Evolutionary conservation across 2,329 filamentous ascomycete genomes (phyloP), one percentile per base, ranked within the genome.

Genomic region (Scopulariopsis brevicaulis): DNA sequence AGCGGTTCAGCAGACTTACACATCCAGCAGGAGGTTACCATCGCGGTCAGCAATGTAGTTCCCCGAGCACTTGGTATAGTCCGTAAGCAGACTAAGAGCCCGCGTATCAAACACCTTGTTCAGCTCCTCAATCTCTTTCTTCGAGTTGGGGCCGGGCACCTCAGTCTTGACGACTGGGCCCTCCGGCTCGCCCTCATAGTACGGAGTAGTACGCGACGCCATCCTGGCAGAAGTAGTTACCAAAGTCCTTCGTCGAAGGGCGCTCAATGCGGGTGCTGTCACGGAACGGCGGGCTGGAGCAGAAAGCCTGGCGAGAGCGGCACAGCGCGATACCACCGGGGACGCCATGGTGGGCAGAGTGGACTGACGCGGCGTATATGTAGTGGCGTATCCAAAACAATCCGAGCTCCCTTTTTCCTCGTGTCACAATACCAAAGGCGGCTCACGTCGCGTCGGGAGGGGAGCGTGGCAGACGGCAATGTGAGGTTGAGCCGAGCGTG

Each of bases 41-140:
- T 90, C 86, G 0, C 84, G 78, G 64, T 90, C 86, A 37, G 79
- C 80, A 63, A 90, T 84, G 69, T 95, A 96, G 77, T 96, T 96
- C 66, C 90, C 90, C 60, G 78, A 73, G 65, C 85, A 89, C 73
- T 85, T 82, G 63, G 79, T 77, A 73, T 90, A 93, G 72, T 92
- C 86, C 60, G 81, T 80, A 66, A 92, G 77, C 84, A 91, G 88
- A 77, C 94, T 95, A 75, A 93, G 74, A 73, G 86, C 90, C 61
- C 90, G 81, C 5, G 89, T 93, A 71, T 96, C 90, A 67, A 94
- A 95, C 60, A 95, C 87, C 67, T 85, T 77, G 72, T 87, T 77
- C 62, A 96, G 80, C 69, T 90, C 82, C 61, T 83, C 76, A 62
- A 88, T 84, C 55, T 82, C 80, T 65, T 83, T 80, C 74, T 84